A percentile compares a stretch with the other conserved stretches of the same genome.
These are phyloP conservation scores for Aspergillus sp. DNA, from an alignment of 2,329 filamentous ascomycete species.

Conservation along the genomic window DNA sequence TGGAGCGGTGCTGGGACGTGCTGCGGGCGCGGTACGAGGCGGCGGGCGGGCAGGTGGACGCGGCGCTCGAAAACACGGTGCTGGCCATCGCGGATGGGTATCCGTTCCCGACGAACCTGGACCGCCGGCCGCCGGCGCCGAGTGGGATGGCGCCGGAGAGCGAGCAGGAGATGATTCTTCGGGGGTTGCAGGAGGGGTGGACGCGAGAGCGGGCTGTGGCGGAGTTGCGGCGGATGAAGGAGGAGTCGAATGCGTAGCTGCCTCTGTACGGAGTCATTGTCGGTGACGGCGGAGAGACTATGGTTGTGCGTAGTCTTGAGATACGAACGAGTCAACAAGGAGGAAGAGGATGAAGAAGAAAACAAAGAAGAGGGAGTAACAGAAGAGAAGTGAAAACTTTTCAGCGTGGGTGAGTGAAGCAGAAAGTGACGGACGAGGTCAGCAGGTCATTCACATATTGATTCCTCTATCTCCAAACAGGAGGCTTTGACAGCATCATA, in stretches of 20 bases:
- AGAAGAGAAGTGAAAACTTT: background rate
- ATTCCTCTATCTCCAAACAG: background rate
- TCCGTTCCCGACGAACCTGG: constrained; percentile 63
- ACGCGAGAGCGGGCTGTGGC: constrained; percentile 40
- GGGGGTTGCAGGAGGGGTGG: constrained; percentile 46
- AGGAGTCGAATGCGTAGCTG: constrained; percentile 28
- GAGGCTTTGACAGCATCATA: background rate
- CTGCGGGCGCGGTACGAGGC: constrained; percentile 52
- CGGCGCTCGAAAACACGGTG: constrained; percentile 49
- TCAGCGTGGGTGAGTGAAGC: background rate
- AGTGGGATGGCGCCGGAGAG: constrained; percentile 61
- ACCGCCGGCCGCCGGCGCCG: constrained; percentile 54
- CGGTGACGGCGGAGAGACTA: too few species aligned
- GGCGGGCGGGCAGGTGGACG: constrained; percentile 27
- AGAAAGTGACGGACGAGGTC: background rate
- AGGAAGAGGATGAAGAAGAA: background rate
- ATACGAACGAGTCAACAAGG: too few species aligned
- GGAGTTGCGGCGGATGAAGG: constrained; percentile 39
- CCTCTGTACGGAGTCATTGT: too few species aligned
- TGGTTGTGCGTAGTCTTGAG: too few species aligned
- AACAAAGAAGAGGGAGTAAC: background rate
- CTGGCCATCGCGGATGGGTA: constrained; percentile 58
- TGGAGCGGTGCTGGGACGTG: constrained; percentile 53
- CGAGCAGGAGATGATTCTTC: constrained; percentile 54
- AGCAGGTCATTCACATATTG: background rate